These are phyloP conservation scores for Pleurotus giganteus DNA, from an alignment of 768 basidiomycete species.

Conservation along the genomic window DNA sequence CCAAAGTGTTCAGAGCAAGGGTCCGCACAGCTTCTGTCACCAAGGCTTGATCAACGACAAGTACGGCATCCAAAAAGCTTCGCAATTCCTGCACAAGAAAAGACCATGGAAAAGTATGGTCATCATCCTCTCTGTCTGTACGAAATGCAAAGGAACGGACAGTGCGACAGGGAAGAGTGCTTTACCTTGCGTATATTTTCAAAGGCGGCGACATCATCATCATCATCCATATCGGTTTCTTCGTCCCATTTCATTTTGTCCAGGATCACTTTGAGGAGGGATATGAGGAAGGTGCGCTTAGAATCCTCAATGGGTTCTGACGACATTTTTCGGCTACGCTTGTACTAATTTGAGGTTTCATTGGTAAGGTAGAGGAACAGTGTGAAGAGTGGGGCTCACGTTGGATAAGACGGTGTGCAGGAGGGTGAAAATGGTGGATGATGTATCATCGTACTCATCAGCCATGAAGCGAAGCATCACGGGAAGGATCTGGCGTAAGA, in stretches of 20 bases:
- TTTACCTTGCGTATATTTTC: constrained; percentile 81
- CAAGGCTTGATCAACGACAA: constrained; percentile 81
- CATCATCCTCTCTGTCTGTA: constrained; percentile 17
- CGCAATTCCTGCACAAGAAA: constrained; percentile 65
- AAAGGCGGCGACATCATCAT: constrained; percentile 83
- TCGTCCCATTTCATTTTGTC: constrained; percentile 91
- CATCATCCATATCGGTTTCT: constrained; percentile 77
- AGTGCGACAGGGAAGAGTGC: constrained; percentile 8
- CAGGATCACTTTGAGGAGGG: constrained; percentile 75
- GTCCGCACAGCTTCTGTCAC: constrained; percentile 76
- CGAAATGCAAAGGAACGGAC: constrained; percentile 11
- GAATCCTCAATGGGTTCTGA: constrained; percentile 60
- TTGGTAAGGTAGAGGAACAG: constrained; percentile 3
- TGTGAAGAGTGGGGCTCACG: constrained; percentile 45
- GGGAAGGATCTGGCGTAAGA: constrained; percentile 71
- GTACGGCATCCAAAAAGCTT: constrained; percentile 82
- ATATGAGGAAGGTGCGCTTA: constrained; percentile 74
- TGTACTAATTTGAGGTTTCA: constrained; percentile 58
- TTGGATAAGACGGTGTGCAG: constrained; percentile 70
- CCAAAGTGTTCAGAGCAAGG: constrained; percentile 73
- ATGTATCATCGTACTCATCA: constrained; percentile 88
- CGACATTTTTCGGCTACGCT: constrained; percentile 63
- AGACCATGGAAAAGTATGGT: constrained; percentile 10
- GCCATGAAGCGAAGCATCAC: constrained; percentile 86
- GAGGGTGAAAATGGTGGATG: constrained; percentile 80